Evolutionary conservation across 2,329 filamentous ascomycete species (phyloP), one percentile per base, ranked within the genome.

Genomic region (Myriangium duriaei): DNA sequence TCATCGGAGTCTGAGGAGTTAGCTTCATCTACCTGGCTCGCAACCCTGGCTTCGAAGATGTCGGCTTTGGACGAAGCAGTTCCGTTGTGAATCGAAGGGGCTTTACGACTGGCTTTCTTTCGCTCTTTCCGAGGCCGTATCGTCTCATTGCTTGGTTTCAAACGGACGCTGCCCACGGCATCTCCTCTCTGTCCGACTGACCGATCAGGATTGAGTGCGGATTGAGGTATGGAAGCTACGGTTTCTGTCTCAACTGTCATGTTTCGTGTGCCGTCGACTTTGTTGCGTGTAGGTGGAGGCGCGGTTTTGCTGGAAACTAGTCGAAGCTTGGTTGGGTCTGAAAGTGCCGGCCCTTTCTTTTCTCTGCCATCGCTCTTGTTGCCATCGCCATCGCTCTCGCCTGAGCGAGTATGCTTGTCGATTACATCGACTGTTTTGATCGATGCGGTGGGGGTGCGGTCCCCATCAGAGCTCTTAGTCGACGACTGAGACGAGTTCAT

Each of bases 241-340:
- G 87, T 93, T 60, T 98, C 91, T 0, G 91, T 95, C 63, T 98
- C 91, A 11, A 96, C 88, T 7, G 85, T 96, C 86, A 98, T 95
- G 51, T 84, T 91, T 53, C 81, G 77, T 24, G 82, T 80, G n/a
- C 76, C 78, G 54, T 93, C 83, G 36, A 69, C 64, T 55, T 87
- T 84, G 21, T 73, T 68, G 53, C 86, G 83, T 40, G 68, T 63
- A 39, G 63, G 61, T 36, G 65, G 65, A 29, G 82, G 71, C 43
- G 78, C 79, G 24, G 80, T 72, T 34, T 39, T 77, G 75, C 6
- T 83, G 84, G 43, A 81, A 67, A 45, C 83, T 65, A 58, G 76
- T 52, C 53, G 78, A 54, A 60, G 76, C 57, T 30, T 55, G 65
- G 34, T 48, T 49, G 24, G 47, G 41, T 37, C 49, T 46, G 32